Percentiles rank a stretch among this genome's conserved stretches.
Evolutionary conservation across 2,329 filamentous ascomycete species (phyloP).

Genomic region (Xylaria multiplex): DNA sequence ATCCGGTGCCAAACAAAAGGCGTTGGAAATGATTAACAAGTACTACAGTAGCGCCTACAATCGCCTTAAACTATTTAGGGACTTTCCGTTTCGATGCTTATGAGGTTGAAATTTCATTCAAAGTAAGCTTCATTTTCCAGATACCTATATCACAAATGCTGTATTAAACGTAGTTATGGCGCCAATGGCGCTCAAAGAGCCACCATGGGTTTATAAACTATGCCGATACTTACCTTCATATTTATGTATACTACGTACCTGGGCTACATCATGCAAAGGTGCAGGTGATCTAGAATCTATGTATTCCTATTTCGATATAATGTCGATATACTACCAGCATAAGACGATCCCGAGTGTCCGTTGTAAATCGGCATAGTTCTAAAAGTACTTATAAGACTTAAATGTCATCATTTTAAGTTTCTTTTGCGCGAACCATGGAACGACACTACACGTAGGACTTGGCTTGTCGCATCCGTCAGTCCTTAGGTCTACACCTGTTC

Average conservation of each 20-base stretch:
- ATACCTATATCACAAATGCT: too few species aligned
- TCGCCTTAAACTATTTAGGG: too few species aligned
- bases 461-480: not conserved
- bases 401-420: not conserved
- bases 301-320: slow-evolving; percentile 4
- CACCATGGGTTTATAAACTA: not conserved
- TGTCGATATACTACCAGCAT: not conserved
- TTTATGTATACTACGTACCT: not conserved
- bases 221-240: not conserved
- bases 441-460: not conserved
- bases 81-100: too few species aligned
- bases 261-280: slow-evolving; percentile 6
- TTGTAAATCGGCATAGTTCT: not conserved
- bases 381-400: not conserved
- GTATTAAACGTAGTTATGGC: not conserved
- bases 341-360: not conserved
- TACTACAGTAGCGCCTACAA: too few species aligned
- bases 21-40: too few species aligned
- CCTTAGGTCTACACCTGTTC: not conserved
- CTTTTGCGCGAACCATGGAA: not conserved
- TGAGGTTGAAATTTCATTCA: too few species aligned
- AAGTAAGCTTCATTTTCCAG: too few species aligned
- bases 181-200: not conserved
- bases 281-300: slow-evolving; percentile 3
- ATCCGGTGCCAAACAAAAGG: too few species aligned